A percentile compares a stretch with the other conserved stretches of the same genome.
These are phyloP conservation scores for Kwoniella sp. DNA, from an alignment of 768 basidiomycete genomes.

Conservation along the genomic window DNA sequence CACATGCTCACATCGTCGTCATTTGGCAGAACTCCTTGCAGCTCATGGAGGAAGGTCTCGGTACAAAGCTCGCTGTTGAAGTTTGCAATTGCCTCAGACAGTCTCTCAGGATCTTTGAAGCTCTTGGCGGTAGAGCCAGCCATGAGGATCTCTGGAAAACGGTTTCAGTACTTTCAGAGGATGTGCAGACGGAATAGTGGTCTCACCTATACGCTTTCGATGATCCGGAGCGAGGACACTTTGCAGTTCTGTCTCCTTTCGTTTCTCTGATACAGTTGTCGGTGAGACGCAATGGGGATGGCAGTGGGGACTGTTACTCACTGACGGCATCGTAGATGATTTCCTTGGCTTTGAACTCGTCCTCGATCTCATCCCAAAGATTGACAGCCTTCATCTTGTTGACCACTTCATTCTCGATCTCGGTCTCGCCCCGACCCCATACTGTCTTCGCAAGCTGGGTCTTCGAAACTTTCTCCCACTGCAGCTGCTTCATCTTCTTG, in stretches of 20 bases:
- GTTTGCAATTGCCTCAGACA: slow-evolving; percentile 72
- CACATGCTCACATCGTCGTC: slow-evolving; percentile 70
- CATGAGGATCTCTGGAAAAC: slow-evolving; percentile 74
- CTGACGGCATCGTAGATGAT: slow-evolving; percentile 85
- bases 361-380: slow-evolving; percentile 93
- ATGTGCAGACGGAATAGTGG: slow-evolving; percentile 51
- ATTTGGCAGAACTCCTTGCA: slow-evolving; percentile 80
- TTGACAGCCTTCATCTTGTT: slow-evolving; percentile 76
- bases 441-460: slow-evolving; percentile 78
- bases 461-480: slow-evolving; percentile 97
- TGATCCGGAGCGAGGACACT: slow-evolving; percentile 87
- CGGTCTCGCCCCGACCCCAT: slow-evolving; percentile 64
- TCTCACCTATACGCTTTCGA: slow-evolving; percentile 85
- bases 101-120: slow-evolving; percentile 71
- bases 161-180: neutral
- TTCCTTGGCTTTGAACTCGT: slow-evolving; percentile 95
- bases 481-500: slow-evolving; percentile 93
- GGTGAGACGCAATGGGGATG: neutral
- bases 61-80: slow-evolving; percentile 85
- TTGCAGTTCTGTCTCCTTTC: slow-evolving; percentile 81
- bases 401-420: slow-evolving; percentile 66
- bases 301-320: slow-evolving; percentile 46
- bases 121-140: slow-evolving; percentile 65
- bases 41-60: slow-evolving; percentile 79
- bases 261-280: slow-evolving; percentile 57